phyloP scores from a whole-genome alignment of 805 yeast genomes.

The Saccharomyces jurei region DNA sequence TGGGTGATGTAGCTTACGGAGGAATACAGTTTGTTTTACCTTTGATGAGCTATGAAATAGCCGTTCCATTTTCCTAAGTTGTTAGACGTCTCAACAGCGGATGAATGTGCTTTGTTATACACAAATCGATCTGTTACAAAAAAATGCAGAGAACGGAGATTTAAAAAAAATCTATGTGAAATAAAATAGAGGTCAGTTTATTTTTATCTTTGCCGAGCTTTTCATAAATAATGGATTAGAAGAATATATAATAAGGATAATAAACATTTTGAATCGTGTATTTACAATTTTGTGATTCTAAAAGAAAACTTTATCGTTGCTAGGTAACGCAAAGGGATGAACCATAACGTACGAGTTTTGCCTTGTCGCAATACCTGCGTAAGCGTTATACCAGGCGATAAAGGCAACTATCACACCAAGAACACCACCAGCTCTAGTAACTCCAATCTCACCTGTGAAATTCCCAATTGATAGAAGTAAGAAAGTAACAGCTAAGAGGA shows the following conservation, averaged over 20 bases:
- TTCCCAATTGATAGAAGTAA: slow-evolving; percentile 43
- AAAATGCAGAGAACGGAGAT: not conserved
- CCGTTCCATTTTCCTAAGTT: too few relatives aligned
- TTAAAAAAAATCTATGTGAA: not conserved
- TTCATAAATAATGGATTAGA: not conserved
- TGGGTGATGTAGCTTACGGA: too few relatives aligned
- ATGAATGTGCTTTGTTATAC: too few relatives aligned
- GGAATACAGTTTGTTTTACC: too few relatives aligned
- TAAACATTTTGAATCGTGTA: not conserved
- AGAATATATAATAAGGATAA: not conserved
- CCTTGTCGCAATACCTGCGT: slow-evolving; percentile 53
- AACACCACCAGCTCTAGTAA: slow-evolving; percentile 49
- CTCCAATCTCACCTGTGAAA: slow-evolving; percentile 34
- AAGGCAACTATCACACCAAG: slow-evolving; percentile 51
- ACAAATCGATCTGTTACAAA: not conserved
- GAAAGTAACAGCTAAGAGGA: slow-evolving; percentile 45
- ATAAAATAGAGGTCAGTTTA: not conserved
- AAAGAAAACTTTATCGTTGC: slow-evolving; percentile 9
- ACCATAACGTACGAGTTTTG: slow-evolving; percentile 42
- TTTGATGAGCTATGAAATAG: too few relatives aligned
- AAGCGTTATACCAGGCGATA: slow-evolving; percentile 58
- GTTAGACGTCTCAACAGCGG: too few relatives aligned
- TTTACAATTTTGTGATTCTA: not conserved
- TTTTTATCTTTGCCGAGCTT: not conserved
- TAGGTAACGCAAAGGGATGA: slow-evolving; percentile 24